Percentiles rank a stretch among this genome's conserved stretches.
These are phyloP conservation scores for Pseudonitzschia multistriata DNA, from an alignment of 108 stramenopile genomes.

Conservation along the genomic window DNA sequence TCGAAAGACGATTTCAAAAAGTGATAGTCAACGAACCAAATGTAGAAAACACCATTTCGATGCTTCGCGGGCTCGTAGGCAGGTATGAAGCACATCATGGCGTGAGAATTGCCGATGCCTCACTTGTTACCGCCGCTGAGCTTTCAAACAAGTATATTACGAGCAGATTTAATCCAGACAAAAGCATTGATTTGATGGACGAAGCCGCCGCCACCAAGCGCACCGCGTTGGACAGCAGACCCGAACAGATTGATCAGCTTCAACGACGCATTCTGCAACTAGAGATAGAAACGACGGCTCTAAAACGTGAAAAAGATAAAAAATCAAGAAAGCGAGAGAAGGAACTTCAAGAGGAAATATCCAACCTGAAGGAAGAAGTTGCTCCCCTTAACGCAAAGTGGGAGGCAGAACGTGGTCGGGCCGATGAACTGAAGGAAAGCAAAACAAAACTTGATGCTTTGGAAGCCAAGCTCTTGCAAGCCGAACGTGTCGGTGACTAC, in stretches of 20 bases:
- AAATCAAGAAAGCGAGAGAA: constrained; percentile 67
- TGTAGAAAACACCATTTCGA: constrained; percentile 92
- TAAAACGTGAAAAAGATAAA: constrained; percentile 84
- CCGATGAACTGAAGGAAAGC: constrained; percentile 73
- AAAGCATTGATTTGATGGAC: constrained; percentile 94
- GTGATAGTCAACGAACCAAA: constrained; percentile 87
- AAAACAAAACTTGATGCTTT: constrained; percentile 85
- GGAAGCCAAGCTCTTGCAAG: constrained; percentile 79
- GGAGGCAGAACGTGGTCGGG: constrained; percentile 81
- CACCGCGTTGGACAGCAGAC: constrained; percentile 86
- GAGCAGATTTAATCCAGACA: constrained; percentile 92
- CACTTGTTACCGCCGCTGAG: constrained; percentile 92
- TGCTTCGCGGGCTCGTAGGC: constrained; percentile 92
- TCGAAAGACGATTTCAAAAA: constrained; percentile 96
- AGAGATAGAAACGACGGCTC: constrained; percentile 93
- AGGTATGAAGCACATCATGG: constrained; percentile 95
- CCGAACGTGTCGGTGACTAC: constrained; percentile 89
- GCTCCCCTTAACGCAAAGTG: constrained; percentile 56
- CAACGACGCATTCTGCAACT: constrained; percentile 88
- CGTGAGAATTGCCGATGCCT: constrained; percentile 87
- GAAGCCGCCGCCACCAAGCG: constrained; percentile 86
- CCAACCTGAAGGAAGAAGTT: constrained; percentile 63
- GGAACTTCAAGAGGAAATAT: constrained; percentile 61
- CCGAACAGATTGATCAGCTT: constrained; percentile 85
- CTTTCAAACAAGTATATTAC: constrained; percentile 94